Conservation (phyloP, 805 yeast genomes). For the Brettanomyces naardenensis region DNA sequence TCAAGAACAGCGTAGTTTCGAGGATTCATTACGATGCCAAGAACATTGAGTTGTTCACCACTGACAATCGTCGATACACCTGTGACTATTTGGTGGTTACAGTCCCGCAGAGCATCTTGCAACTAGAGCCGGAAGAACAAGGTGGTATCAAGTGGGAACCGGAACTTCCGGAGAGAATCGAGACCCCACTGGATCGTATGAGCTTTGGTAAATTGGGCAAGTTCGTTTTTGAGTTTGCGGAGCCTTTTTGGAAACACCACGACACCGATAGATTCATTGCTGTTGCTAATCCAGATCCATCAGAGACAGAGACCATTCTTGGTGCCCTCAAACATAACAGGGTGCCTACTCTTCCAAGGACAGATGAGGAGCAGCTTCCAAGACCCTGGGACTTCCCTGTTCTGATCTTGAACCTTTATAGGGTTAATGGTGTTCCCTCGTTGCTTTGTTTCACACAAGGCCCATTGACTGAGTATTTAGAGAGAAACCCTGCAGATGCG, state of each 20-base stretch:
- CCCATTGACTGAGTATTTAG: conserved; percentile 58
- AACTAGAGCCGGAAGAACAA: conserved; percentile 25
- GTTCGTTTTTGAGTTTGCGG: conserved; percentile 58
- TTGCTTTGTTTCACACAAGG: conserved; percentile 65
- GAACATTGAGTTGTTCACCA: conserved; percentile 26
- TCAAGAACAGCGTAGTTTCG: conserved; percentile 34
- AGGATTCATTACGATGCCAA: conserved; percentile 26
- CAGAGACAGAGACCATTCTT: neutral
- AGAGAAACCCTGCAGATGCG: conserved; percentile 40
- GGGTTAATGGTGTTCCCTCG: conserved; percentile 36
- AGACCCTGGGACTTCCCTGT: conserved; percentile 53
- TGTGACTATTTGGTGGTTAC: conserved; percentile 63
- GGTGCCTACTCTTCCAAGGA: neutral
- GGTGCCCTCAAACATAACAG: neutral
- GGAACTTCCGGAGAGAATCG: conserved; percentile 38
- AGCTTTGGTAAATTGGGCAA: conserved; percentile 69
- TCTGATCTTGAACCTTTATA: conserved; percentile 50
- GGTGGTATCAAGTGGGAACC: conserved; percentile 54
- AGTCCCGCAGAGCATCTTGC: conserved; percentile 68
- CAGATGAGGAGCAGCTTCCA: conserved; percentile 19
- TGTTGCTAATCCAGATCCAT: conserved; percentile 29
- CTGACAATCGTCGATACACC: conserved; percentile 22
- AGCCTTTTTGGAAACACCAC: conserved; percentile 47
- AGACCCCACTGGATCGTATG: conserved; percentile 36
- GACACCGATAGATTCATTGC: conserved; percentile 43